Evolutionary conservation across 176 grass and related monocot genomes (phyloP).

Genomic region (Eragrostis nindensis): DNA sequence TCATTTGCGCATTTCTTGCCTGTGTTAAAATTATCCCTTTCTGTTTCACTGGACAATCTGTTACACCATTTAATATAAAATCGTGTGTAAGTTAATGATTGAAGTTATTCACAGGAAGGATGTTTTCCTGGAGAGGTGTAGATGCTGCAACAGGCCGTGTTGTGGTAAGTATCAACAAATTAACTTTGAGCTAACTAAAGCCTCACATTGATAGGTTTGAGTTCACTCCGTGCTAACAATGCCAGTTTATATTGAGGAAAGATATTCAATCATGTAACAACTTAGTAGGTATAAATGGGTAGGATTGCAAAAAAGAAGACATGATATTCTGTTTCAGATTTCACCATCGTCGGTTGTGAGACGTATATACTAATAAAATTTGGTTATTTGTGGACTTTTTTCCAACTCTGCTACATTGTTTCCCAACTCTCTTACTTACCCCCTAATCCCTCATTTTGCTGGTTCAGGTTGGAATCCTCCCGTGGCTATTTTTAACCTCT

Average conservation of each 20-base stretch:
- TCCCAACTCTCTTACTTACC: neutral
- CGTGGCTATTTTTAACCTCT: slow-evolving; percentile 85
- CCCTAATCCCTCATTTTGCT: slow-evolving; percentile 1
- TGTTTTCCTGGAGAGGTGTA: slow-evolving; percentile 74
- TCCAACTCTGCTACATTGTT: too few species aligned
- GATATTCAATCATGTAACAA: neutral
- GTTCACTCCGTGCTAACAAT: neutral
- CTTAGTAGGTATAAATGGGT: neutral
- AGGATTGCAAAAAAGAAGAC: neutral
- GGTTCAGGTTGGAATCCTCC: slow-evolving; percentile 84
- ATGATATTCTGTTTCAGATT: neutral
- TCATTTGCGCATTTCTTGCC: too few species aligned
- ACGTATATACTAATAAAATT: neutral
- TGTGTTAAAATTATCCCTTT: neutral
- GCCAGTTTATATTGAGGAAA: neutral
- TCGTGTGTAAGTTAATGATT: neutral
- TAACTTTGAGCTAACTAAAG: neutral
- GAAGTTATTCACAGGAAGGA: slow-evolving; percentile 46
- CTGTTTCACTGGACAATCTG: neutral
- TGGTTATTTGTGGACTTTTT: neutral
- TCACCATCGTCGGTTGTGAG: neutral
- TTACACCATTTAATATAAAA: neutral
- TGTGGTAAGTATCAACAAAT: slow-evolving; percentile 48
- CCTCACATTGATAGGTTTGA: neutral
- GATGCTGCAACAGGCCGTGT: slow-evolving; percentile 64